Base-by-base conservation (phyloP, 306 rosid genomes). In the Cicer arietinum region DNA sequence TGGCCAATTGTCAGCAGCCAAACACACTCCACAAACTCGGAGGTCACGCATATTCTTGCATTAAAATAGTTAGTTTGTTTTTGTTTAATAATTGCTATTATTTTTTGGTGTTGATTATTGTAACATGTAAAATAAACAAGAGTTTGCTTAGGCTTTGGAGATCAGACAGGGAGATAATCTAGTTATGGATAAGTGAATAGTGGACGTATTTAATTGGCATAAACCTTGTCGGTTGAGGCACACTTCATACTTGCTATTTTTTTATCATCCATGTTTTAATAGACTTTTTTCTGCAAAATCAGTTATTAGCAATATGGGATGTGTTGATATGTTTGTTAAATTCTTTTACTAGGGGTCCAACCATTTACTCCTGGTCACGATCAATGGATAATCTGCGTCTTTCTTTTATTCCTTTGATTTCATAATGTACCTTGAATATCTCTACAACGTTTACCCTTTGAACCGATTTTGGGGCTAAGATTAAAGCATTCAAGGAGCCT, bases 31-130 rank as follows among this genome's bases (percentile, higher is more conserved):
- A 12, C 54, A 39, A 13, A 74, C 53, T 67, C 72, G 0, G 69
- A 41, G 47, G 35, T 30, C 46, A 30, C 61, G 3, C 77, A 52
- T 64, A 40, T 71, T 60, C 20, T 47, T 64, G 12, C 22, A 48
- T 4, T 7, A 50, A 17, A 48, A 18, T 78, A 37, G 44, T 58
- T 35, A 3, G 10, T 57, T 57, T 57, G 41, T 57, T 57, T 57
- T 57, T 57, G 63, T 57, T 57, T 10, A 22, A 22, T 22, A 30
- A 30, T 30, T 30, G 37, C 37, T 57, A 3, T 57, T 57, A 22
- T 22, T 8, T 6, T 54, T 18, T 54, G 1, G 63, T 5, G 11
- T 57, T 57, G 63, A 57, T 57, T 57, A 57, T 20, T 58, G 42
- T 25, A 58, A 25, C 42, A 59, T 58, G 16, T 25, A 25, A 10